phyloP scores from a whole-genome alignment of 2,329 filamentous ascomycete species.

The Epichloe baconii region DNA sequence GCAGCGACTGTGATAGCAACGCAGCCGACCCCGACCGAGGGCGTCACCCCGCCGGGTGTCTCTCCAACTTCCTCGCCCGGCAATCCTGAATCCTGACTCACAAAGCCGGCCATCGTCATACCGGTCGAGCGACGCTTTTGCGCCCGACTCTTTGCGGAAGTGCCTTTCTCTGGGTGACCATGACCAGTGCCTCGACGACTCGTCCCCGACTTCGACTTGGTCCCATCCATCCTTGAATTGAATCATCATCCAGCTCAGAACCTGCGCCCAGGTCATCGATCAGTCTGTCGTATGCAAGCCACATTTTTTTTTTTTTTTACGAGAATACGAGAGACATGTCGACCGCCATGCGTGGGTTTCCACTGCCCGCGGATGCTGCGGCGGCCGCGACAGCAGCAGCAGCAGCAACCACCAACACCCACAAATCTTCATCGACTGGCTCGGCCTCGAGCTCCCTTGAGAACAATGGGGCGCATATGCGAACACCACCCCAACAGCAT shows the following conservation, averaged over 20 bases:
- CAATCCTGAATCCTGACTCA: neutral
- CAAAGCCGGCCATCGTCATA: neutral
- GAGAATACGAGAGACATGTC: constrained; percentile 1
- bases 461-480: constrained; percentile 3
- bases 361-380: constrained; percentile 2
- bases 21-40: neutral
- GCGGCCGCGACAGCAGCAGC: constrained; percentile 3
- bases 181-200: constrained; percentile 3
- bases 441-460: constrained; percentile 5
- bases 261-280: neutral
- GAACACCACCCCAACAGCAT: constrained; percentile 8
- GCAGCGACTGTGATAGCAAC: neutral
- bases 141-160: neutral
- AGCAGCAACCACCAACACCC: neutral
- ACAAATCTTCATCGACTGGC: constrained; percentile 3
- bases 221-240: neutral
- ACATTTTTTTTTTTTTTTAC: neutral
- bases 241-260: neutral
- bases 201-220: neutral
- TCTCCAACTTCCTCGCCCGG: neutral
- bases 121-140: neutral
- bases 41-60: neutral
- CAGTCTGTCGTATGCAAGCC: neutral
- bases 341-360: constrained; percentile 7
- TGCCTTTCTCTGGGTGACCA: constrained; percentile 3